Percentiles rank a stretch among this genome's conserved stretches.
Evolutionary conservation across 2,329 filamentous ascomycete species (phyloP).

Genomic region (Monosporascus sp.): DNA sequence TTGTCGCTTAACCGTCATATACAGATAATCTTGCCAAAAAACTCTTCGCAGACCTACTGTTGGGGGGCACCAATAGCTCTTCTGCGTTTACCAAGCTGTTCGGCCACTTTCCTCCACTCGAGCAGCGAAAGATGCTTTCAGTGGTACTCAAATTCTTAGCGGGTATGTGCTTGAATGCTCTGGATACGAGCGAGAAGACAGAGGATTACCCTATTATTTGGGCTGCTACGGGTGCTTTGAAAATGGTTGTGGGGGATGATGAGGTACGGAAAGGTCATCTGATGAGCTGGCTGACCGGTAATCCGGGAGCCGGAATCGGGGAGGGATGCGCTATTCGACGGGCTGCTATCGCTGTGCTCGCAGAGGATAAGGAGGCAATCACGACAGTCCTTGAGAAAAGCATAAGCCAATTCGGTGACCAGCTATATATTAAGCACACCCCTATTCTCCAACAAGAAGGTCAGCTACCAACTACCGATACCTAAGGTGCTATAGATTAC

Average conservation of each 20-base stretch:
- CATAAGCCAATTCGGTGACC: constrained; percentile 74
- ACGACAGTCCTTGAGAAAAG: constrained; percentile 60
- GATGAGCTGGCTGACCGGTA: constrained; percentile 59
- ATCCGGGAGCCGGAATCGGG: constrained; percentile 61
- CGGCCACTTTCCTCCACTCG: constrained; percentile 31
- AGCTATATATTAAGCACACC: constrained; percentile 79
- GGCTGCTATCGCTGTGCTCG: constrained; percentile 56
- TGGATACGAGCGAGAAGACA: constrained; percentile 27
- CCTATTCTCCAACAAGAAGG: constrained; percentile 87
- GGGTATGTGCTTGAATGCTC: constrained; percentile 34
- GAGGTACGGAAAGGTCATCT: constrained; percentile 49
- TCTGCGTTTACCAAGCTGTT: constrained; percentile 28
- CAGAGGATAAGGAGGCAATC: constrained; percentile 46
- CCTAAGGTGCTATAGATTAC: background rate
- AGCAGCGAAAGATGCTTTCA: constrained; percentile 40
- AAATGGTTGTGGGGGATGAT: constrained; percentile 42
- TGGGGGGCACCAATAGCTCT: constrained; percentile 15
- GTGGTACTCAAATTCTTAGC: constrained; percentile 41
- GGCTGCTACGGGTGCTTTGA: constrained; percentile 55
- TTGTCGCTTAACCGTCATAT: constrained; percentile 1
- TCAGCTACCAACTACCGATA: constrained; percentile 30
- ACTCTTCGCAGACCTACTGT: constrained; percentile 18
- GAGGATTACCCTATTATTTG: constrained; percentile 40
- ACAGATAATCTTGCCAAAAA: constrained; percentile 38
- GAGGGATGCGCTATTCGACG: constrained; percentile 62